These are phyloP conservation scores for Lentinula lateritia DNA, from an alignment of 768 basidiomycete species.

Conservation along the genomic window DNA sequence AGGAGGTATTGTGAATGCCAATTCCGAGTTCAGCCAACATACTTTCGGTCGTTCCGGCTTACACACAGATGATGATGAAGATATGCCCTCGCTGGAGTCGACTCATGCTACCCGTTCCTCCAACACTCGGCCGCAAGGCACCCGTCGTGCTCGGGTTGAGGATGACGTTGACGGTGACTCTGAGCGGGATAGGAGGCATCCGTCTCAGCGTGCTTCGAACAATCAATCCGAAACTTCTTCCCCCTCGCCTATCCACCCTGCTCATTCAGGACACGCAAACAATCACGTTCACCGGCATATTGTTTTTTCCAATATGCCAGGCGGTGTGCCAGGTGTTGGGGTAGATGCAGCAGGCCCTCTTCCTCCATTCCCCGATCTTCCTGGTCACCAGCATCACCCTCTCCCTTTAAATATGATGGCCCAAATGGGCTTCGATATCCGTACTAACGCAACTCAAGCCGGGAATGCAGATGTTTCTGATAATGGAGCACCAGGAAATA, in stretches of 20 bases:
- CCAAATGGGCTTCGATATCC: background rate
- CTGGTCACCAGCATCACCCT: background rate
- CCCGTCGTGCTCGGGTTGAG: slow-evolving; percentile 52
- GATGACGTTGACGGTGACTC: slow-evolving; percentile 48
- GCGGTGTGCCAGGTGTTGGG: slow-evolving; percentile 2
- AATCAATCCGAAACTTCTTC: slow-evolving; percentile 17
- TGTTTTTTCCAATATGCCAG: background rate
- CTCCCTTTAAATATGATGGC: background rate
- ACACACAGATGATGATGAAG: slow-evolving; percentile 19
- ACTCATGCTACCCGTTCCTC: slow-evolving; percentile 9
- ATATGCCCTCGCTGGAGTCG: slow-evolving; percentile 25
- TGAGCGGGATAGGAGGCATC: slow-evolving; percentile 58
- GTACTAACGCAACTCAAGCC: background rate
- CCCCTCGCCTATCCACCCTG: slow-evolving; percentile 8
- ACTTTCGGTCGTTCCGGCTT: background rate
- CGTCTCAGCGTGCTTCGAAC: slow-evolving; percentile 45
- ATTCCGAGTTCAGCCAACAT: background rate
- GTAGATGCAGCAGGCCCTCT: background rate
- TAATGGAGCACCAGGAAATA: background rate
- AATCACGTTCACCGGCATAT: background rate
- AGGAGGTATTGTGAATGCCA: background rate
- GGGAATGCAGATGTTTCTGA: background rate
- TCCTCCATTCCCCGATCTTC: background rate
- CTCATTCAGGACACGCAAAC: background rate
- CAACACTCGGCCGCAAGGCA: slow-evolving; percentile 11